These are phyloP conservation scores for Raffaelea arxii DNA, from an alignment of 2,329 filamentous ascomycete species.

Conservation along the genomic window DNA sequence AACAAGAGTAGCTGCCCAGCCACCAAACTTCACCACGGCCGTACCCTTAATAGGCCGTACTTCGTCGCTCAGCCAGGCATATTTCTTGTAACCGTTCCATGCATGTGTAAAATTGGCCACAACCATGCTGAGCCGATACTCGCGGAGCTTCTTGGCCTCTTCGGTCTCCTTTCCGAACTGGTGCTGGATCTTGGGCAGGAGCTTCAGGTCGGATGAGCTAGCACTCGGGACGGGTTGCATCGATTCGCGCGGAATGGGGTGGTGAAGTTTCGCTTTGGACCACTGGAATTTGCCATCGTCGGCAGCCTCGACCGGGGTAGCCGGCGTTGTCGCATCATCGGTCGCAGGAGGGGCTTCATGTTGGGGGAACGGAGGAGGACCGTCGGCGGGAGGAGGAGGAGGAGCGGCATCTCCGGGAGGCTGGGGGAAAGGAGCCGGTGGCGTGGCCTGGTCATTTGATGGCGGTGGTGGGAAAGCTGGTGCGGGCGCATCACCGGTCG, in stretches of 20 bases:
- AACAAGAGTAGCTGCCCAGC: constrained; percentile 42
- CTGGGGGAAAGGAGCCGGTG: not conserved
- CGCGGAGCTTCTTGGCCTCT: constrained; percentile 15
- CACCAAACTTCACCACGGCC: constrained; percentile 32
- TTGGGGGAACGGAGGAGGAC: not conserved
- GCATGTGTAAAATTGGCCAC: constrained; percentile 23
- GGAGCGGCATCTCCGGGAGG: not conserved
- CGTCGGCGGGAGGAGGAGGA: no score
- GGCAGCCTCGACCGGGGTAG: not conserved
- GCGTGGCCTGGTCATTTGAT: not conserved
- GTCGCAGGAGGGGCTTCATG: not conserved
- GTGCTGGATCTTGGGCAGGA: constrained; percentile 26
- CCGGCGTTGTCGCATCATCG: not conserved
- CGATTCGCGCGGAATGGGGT: constrained; percentile 8
- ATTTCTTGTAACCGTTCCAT: constrained; percentile 34
- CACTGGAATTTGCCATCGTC: constrained; percentile 12
- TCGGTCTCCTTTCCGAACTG: constrained; percentile 17
- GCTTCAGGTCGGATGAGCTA: not conserved
- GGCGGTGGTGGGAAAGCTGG: not conserved
- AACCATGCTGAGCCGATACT: constrained; percentile 23
- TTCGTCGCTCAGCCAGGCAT: constrained; percentile 40
- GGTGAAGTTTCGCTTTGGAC: constrained; percentile 8
- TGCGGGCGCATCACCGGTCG: not conserved
- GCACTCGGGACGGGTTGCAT: constrained; percentile 8
- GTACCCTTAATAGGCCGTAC: constrained; percentile 23